Evolutionary conservation across 345 rosid species (phyloP), one percentile per base, ranked within the genome.

Genomic region (Bruguiera parviflora): DNA sequence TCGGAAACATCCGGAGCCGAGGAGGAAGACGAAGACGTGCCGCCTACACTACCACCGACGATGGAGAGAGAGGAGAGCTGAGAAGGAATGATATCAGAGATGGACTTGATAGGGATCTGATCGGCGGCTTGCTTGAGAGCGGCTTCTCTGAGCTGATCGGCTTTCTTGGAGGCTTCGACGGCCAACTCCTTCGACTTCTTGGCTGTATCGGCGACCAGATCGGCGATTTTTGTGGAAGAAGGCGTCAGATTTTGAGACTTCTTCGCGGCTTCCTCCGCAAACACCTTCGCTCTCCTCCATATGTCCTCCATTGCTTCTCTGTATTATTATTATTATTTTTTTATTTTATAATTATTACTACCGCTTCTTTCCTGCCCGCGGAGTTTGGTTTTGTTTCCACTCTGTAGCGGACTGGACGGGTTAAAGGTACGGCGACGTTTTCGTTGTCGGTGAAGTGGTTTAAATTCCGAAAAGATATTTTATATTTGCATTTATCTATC

Each of bases 71-170:
- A 73, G 7, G 87, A 77, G 37, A 85, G 67, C 63, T 83, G 89
- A 29, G 95, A 78, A 56, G 95, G 89, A 57, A 91, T 83, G 47
- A 86, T 76, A 67, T 93, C 96, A 59, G 96, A 73, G 63, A 94
- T 77, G 66, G 97, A 88, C 79, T 89, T 89, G 63, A 90, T 72
- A 58, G 84, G 92, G 88, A 87, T 80, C 86, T 86, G 97, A 81
- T 94, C 97, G 60, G 97, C 97, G 58, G 97, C 98, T 64, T 94
- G 98, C 57, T 87, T 85, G 66, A 91, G 73, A 39, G 97, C 96
- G 28, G 88, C 92, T 75, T 75, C 67, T 72, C 84, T 91, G 66
- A 92, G 65, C 75, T 84, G 80, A 67, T 88, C 90, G 67, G 88
- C 92, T 63, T 81, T 91, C 84, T 88, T 91, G 57, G 98, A 86